Evolutionary conservation across 2,329 filamentous ascomycete species (phyloP).

Genomic region (Phoma sp.): DNA sequence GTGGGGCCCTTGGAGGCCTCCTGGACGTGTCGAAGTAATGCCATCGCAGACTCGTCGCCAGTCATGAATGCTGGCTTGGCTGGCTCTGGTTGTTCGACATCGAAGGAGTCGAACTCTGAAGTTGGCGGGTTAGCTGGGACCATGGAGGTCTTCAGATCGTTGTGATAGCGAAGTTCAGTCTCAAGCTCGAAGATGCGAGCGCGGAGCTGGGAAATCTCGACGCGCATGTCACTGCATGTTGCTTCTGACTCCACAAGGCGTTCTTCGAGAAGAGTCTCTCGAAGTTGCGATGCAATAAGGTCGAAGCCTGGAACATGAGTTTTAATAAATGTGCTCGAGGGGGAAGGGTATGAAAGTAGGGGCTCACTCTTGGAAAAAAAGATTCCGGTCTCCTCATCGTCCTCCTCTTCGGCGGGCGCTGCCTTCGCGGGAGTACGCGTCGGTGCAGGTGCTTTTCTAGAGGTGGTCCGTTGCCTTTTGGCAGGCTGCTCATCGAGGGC

Average conservation of each 20-base stretch:
- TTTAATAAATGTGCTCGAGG: background rate
- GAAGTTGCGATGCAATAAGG: background rate
- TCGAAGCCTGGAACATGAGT: slow-evolving; percentile 4
- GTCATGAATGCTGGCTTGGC: slow-evolving; percentile 20
- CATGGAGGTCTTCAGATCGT: background rate
- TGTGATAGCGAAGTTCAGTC: background rate
- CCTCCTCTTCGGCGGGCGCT: slow-evolving; percentile 18
- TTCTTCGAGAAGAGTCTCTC: background rate
- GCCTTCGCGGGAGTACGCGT: slow-evolving; percentile 5
- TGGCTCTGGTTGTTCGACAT: slow-evolving; percentile 12
- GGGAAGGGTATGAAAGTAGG: slow-evolving; percentile 8
- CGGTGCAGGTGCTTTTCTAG: slow-evolving; percentile 11
- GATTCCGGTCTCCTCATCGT: slow-evolving; percentile 24
- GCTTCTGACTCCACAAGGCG: background rate
- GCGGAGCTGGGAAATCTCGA: slow-evolving; percentile 19
- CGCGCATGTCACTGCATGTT: slow-evolving; percentile 3
- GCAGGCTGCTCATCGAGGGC: slow-evolving; percentile 20
- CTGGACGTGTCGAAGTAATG: slow-evolving; percentile 33
- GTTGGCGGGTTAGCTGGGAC: slow-evolving; percentile 19
- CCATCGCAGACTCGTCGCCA: slow-evolving; percentile 29
- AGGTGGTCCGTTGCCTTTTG: slow-evolving; percentile 19
- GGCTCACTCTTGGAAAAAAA: slow-evolving; percentile 34
- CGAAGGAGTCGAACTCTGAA: slow-evolving; percentile 31
- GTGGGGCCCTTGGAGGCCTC: slow-evolving; percentile 19
- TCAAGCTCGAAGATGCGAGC: slow-evolving; percentile 15